Evolutionary conservation across 768 basidiomycete genomes (phyloP), one percentile per base, ranked within the genome.

Genomic region (Omphalotus guepiniiformis): DNA sequence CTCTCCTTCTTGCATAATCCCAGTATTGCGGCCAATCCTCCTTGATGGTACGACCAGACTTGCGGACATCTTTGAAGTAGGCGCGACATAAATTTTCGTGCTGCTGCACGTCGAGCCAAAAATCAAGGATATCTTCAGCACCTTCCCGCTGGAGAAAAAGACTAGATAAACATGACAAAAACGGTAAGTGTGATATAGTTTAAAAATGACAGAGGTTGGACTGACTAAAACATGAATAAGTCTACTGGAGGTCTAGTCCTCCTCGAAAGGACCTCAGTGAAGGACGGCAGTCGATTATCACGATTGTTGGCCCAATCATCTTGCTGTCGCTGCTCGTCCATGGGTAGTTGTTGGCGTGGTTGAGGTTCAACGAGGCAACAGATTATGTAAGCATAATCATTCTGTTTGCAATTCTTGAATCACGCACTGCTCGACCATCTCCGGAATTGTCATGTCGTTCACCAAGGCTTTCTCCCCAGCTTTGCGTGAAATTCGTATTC

Each of bases 21-120:
- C 91, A 94, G 59, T 95, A 98, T 64, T 96, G 91, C 4, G 96
- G 96, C 96, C 96, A 99, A 63, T 97, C 96, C 15, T 97, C 89
- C 62, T 87, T 88, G 63, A 99, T 88, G 11, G 87, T 82, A 22
- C 88, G 80, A 2, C 94, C 93, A 0, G 93, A 93, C 70, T 94
- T 93, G 60, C 90, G 86, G 44, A 99, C 83, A 65, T 98, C 96
- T 74, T 97, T 96, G 81, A 99, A 98, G 67, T 98, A 98, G 6
- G 95, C 96, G 51, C 94, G 80, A 66, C 95, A 98, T 27, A 99
- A 82, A 63, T 97, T 97, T 71, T 98, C 96, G 64, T 99, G 96
- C 68, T 98, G 96, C 58, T 96, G 93, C 5, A 98, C 96, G 63
- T 99, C 96, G 23, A 99, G 79, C 94, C 95, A 98, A 59, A 98